Conservation (phyloP, 2,329 filamentous ascomycete genomes). For the Colletotrichum magnum region DNA sequence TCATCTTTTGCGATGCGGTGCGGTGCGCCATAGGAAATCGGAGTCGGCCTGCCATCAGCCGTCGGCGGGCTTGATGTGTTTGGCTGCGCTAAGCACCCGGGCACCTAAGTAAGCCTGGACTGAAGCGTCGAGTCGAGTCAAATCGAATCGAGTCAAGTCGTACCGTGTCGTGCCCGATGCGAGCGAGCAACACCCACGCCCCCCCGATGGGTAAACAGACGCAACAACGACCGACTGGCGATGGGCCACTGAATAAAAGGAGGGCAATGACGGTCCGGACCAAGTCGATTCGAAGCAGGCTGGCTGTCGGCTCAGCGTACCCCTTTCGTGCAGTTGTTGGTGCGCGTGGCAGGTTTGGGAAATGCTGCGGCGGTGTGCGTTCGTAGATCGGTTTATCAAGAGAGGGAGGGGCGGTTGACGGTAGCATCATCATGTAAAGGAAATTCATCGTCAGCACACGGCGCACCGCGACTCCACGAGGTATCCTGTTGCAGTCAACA, state of each 20-base stretch:
- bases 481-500: too few species aligned
- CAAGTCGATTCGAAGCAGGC: too few species aligned
- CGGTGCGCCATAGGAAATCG: neutral
- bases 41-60: neutral
- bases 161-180: too few species aligned
- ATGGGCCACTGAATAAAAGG: neutral
- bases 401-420: neutral
- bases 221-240: too few species aligned
- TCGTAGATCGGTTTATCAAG: too few species aligned
- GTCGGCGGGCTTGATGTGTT: constrained; percentile 1
- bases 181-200: too few species aligned
- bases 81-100: neutral
- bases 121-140: neutral
- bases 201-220: too few species aligned
- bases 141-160: neutral
- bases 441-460: neutral
- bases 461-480: too few species aligned
- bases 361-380: neutral
- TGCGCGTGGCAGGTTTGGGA: constrained; percentile 13
- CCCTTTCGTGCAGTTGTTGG: constrained; percentile 5
- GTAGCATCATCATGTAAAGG: neutral
- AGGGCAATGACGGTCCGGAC: neutral
- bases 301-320: too few species aligned
- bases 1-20: neutral
- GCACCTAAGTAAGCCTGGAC: neutral